These are phyloP conservation scores for Abrus pulchellus DNA, from an alignment of 306 rosid species.

Conservation along the genomic window DNA sequence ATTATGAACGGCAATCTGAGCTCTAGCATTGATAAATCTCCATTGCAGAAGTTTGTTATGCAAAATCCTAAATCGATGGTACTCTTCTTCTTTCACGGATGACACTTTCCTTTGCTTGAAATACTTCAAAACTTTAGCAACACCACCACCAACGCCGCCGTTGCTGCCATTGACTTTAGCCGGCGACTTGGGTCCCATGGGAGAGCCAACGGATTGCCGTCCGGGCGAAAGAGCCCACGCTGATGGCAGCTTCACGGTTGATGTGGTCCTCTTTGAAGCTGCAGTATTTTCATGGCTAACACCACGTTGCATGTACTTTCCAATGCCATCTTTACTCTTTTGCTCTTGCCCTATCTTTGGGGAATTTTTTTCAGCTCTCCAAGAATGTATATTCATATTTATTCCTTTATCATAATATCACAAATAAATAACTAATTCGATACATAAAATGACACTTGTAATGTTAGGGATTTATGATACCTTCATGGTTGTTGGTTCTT, in stretches of 20 bases:
- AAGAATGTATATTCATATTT: too few species aligned
- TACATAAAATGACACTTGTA: neutral
- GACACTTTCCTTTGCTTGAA: slow-evolving; percentile 70
- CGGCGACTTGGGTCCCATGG: slow-evolving; percentile 6
- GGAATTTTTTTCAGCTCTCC: too few species aligned
- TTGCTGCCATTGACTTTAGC: slow-evolving; percentile 4
- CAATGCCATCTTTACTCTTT: slow-evolving; percentile 43
- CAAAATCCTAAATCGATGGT: slow-evolving; percentile 64
- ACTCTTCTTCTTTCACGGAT: slow-evolving; percentile 58
- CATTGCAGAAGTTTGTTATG: slow-evolving; percentile 72
- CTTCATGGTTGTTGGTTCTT: slow-evolving; percentile 49
- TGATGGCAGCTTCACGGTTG: slow-evolving; percentile 50
- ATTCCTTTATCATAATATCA: too few species aligned
- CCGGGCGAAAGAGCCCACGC: slow-evolving; percentile 94
- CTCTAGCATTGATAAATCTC: slow-evolving; percentile 78
- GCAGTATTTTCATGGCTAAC: slow-evolving; percentile 44
- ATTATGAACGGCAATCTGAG: slow-evolving; percentile 51
- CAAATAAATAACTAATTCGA: too few species aligned
- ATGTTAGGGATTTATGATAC: neutral
- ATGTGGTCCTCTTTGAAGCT: slow-evolving; percentile 45
- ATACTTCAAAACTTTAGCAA: slow-evolving; percentile 69
- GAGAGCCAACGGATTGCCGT: slow-evolving; percentile 50
- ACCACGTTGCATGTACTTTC: slow-evolving; percentile 47
- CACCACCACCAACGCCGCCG: slow-evolving; percentile 28
- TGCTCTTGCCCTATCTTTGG: slow-evolving; percentile 42